Evolutionary conservation across 768 basidiomycete genomes (phyloP), one percentile per base, ranked within the genome.

Genomic region (Postia placenta): DNA sequence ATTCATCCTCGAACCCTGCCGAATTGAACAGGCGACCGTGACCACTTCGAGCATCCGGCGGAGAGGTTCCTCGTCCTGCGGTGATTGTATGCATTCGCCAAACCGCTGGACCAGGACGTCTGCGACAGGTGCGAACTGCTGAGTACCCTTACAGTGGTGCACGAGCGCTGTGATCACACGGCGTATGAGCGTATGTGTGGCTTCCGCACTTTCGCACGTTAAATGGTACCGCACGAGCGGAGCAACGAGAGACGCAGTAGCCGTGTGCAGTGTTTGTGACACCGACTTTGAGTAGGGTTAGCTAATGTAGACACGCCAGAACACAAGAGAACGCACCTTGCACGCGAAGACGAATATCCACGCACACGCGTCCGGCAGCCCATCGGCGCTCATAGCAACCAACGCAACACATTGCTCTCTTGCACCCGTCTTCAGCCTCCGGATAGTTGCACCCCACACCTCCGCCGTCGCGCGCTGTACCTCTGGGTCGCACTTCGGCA

Each of bases 391-490:
- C 3, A 19, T 65, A 1, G 74, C 74, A 60, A 94, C 69, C 12
- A 87, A 50, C 2, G 59, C 56, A 4, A 90, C 73, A 0, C 82
- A 78, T 41, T 72, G 70, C 46, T 77, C 78, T 25, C 86, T 70
- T 6, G 74, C 71, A 11, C 75, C 71, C 1, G 69, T 66, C 63
- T 89, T 88, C 45, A 93, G 67, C 56, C 87, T 75, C 42, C 93
- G 73, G 37, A 95, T 59, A 0, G 85, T 75, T 0, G 79, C 80
- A 0, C 83, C 89, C 94, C 91, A 96, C 3, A 91, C 89, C 60
- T 96, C 92, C 0, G 90, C 85, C 9, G 87, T 75, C 1, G 86
- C 81, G 22, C 86, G 70, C 59, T 87, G 87, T 2, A 90, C 76
- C 50, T 92, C 87, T 0, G 79, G 74, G 48, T 76, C 67, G 61